Base-by-base conservation (phyloP, 2,329 filamentous ascomycete genomes). In the Incumbomyces delicatus region DNA sequence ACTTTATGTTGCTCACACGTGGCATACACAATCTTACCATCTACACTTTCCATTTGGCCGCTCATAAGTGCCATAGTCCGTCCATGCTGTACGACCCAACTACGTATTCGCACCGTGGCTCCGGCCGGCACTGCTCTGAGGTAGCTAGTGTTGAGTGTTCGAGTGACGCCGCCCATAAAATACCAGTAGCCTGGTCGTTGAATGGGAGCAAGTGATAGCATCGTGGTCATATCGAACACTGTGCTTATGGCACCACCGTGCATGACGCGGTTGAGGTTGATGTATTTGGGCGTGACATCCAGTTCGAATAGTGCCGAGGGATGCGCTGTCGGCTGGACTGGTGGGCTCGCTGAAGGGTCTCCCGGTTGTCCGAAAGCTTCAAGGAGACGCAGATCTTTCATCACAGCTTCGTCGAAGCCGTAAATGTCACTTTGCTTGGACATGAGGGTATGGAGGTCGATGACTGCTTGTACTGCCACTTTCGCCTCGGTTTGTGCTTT, bases 91-190 rank as follows among this genome's bases (percentile, higher is more conserved):
- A n/a, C n/a, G n/a, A n/a, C n/a, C n/a, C n/a, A n/a, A n/a, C n/a
- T n/a, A n/a, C n/a, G n/a, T n/a, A n/a, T n/a, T n/a, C n/a, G n/a
- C n/a, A n/a, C n/a, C n/a, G n/a, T n/a, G n/a, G n/a, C n/a, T n/a
- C n/a, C n/a, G n/a, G n/a, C n/a, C 0, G 72, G 72, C 2, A 75
- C 65, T 2, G 69, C 70, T 53, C 66, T 68, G 1, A 76, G 59
- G 51, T 74, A 76, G 27, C 67, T 72, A n/a, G 76, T 66, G 50
- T 72, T 73, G 29, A 76, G 59, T 1, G 66, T 65, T 5, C 73
- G 62, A 3, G 72, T 72, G 0, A 76, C 71, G 3, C 73, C 72
- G 1, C 70, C 73, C 44, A 75, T 61, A 51, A 75, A 74, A 46
- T 73, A 67, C 72, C 72, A 76, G 54, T 66, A 74, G 2, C 68